Evolutionary conservation across 1,284 basidiomycete species (phyloP).

Genomic region (Austroboletus sp.): DNA sequence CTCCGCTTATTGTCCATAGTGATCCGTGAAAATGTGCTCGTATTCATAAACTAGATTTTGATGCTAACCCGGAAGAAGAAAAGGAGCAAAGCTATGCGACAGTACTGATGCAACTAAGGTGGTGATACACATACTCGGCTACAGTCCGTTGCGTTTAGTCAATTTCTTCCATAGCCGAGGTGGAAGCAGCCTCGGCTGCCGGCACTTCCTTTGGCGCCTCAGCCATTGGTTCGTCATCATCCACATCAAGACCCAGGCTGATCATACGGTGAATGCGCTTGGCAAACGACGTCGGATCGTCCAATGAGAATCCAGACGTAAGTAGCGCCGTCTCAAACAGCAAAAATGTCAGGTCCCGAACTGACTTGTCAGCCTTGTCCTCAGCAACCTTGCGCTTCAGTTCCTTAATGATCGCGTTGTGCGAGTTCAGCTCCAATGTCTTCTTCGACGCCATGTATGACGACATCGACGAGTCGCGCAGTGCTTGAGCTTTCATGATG

Average conservation of each 20-base stretch:
- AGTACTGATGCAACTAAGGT: slow-evolving; percentile 26
- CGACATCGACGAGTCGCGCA: slow-evolving; percentile 97
- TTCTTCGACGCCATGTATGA: slow-evolving; percentile 99
- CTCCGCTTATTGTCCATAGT: neutral
- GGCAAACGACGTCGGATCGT: slow-evolving; percentile 91
- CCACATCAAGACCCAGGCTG: slow-evolving; percentile 74
- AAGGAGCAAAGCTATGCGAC: slow-evolving; percentile 7
- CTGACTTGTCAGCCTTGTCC: slow-evolving; percentile 98
- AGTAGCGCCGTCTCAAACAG: slow-evolving; percentile 95
- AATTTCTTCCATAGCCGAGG: slow-evolving; percentile 82
- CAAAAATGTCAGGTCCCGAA: slow-evolving; percentile 90
- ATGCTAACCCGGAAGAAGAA: neutral
- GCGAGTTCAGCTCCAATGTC: slow-evolving; percentile 96
- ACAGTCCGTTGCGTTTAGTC: slow-evolving; percentile 44
- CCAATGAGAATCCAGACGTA: slow-evolving; percentile 91
- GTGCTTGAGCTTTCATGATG: slow-evolving; percentile 99
- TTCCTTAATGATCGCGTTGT: slow-evolving; percentile 93
- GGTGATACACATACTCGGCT: slow-evolving; percentile 26
- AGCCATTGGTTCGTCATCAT: slow-evolving; percentile 53
- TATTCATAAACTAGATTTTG: slow-evolving; percentile 4
- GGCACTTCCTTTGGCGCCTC: slow-evolving; percentile 33
- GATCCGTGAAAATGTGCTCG: neutral
- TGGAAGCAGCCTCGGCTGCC: slow-evolving; percentile 50
- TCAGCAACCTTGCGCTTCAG: slow-evolving; percentile 90
- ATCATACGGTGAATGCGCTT: slow-evolving; percentile 98